Evolutionary conservation across 225 moss, liverwort and hornwort genomes (phyloP).

Genomic region (Marchantia paleacea): DNA sequence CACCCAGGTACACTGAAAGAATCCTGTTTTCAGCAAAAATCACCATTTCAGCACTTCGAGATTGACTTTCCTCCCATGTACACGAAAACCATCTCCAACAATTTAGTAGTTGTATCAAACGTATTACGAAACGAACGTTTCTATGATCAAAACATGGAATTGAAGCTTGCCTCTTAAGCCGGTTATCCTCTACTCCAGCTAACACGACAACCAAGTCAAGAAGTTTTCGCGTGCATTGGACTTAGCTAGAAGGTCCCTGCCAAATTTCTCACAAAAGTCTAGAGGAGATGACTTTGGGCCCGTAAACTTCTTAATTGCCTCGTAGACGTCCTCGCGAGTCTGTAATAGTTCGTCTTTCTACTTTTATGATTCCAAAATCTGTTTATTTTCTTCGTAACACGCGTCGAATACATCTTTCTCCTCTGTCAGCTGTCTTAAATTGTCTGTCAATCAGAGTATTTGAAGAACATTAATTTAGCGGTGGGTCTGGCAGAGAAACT

Average conservation of each 20-base stretch:
- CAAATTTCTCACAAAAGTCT: not conserved
- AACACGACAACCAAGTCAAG: conserved; percentile 1
- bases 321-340: not conserved
- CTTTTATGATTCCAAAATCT: not conserved
- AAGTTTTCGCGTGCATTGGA: not conserved
- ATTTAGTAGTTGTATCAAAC: too few species aligned
- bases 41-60: too few species aligned
- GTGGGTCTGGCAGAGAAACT: not conserved
- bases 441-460: not conserved
- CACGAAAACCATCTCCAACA: too few species aligned
- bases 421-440: not conserved
- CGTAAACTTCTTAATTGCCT: not conserved
- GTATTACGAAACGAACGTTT: too few species aligned
- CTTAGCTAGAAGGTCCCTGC: not conserved
- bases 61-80: too few species aligned
- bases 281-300: not conserved
- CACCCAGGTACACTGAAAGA: not conserved
- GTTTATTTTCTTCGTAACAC: not conserved
- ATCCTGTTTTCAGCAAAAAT: not conserved
- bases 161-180: not conserved
- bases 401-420: not conserved
- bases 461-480: not conserved
- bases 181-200: not conserved
- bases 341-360: too few species aligned
- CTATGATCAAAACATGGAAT: not conserved